phyloP scores from a whole-genome alignment of 768 basidiomycete genomes.

The Rhodosporidiobolus sp. region DNA sequence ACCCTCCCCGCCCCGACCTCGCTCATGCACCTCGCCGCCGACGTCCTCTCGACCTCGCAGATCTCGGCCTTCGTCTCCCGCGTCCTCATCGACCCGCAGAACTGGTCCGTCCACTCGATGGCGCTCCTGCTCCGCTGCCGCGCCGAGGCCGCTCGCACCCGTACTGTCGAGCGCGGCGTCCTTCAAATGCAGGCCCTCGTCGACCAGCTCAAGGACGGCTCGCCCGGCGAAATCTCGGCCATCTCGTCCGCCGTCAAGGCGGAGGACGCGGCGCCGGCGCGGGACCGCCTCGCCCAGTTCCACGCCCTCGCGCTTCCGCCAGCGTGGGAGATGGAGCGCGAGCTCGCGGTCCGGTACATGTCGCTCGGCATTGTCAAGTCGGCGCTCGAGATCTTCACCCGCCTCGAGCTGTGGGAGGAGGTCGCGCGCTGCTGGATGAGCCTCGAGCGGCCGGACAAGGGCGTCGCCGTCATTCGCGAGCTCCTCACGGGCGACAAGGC shows the following conservation, averaged over 20 bases:
- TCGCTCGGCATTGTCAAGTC: slow-evolving; percentile 81
- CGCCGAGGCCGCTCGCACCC: slow-evolving; percentile 78
- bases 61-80: slow-evolving; percentile 88
- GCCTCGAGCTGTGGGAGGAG: slow-evolving; percentile 98
- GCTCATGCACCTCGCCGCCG: slow-evolving; percentile 80
- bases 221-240: slow-evolving; percentile 36
- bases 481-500: slow-evolving; percentile 75
- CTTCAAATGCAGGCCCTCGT: slow-evolving; percentile 92
- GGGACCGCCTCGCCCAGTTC: slow-evolving; percentile 75
- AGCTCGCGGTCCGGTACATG: slow-evolving; percentile 78
- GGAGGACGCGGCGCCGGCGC: slow-evolving; percentile 60
- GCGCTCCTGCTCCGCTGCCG: slow-evolving; percentile 88
- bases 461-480: slow-evolving; percentile 74
- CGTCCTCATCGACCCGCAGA: slow-evolving; percentile 80
- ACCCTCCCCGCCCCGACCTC: slow-evolving; percentile 51
- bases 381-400: slow-evolving; percentile 87
- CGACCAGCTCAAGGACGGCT: slow-evolving; percentile 65
- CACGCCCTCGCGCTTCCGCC: slow-evolving; percentile 78
- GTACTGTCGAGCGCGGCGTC: slow-evolving; percentile 88
- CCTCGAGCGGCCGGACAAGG: slow-evolving; percentile 74
- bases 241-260: slow-evolving; percentile 37
- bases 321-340: slow-evolving; percentile 89
- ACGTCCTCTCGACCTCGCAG: slow-evolving; percentile 86
- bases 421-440: slow-evolving; percentile 82
- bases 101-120: slow-evolving; percentile 97